Base-by-base conservation (phyloP, 306 rosid species). In the Cicer cuneatum region DNA sequence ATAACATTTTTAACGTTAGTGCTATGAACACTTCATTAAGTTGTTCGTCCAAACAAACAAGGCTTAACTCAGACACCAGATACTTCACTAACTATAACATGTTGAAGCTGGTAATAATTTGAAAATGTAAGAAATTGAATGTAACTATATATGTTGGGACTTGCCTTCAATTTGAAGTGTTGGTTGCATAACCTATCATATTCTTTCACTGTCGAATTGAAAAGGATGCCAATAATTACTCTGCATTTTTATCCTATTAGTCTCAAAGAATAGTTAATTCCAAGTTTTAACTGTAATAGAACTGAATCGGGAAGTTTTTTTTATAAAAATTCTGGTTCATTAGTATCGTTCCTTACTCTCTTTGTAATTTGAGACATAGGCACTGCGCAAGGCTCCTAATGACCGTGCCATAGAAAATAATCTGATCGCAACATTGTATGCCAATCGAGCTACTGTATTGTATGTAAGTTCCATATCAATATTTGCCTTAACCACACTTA, bases 391-490 rank as follows among this genome's bases (percentile, higher is more conserved):
- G 79, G 93, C 98, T 63, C 97, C 98, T 3, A 63, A 81, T 37
- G 88, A 89, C 70, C 63, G 74, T 75, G 89, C 75, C 47, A 57
- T 47, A 82, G 88, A 85, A 38, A 82, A 69, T 68, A 93, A 87
- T 85, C 79, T 87, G 77, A 86, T 85, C 78, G 86, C 93, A 24
- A 84, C 85, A 4, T 83, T 93, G 82, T 89, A 83, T 85, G 41
- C 81, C 80, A 93, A 93, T 83, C 92, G 97, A 71, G 98, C 98
- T 80, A 82, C 86, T 46, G 93, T 84, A 43, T 85, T 93, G 81
- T 85, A 83, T 81, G 98, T 93, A 78, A 83, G 93, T 66, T 72
- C 74, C 39, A 39, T 61, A 37, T 29, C 69, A 16, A 33, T 69
- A 41, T 53, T 46, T 65, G 33, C 12, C 15, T 29, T 45, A 14